These are phyloP conservation scores for Thoreauomyces humboldtii DNA, from an alignment of 192 early-diverging fungal genomes.

Conservation along the genomic window DNA sequence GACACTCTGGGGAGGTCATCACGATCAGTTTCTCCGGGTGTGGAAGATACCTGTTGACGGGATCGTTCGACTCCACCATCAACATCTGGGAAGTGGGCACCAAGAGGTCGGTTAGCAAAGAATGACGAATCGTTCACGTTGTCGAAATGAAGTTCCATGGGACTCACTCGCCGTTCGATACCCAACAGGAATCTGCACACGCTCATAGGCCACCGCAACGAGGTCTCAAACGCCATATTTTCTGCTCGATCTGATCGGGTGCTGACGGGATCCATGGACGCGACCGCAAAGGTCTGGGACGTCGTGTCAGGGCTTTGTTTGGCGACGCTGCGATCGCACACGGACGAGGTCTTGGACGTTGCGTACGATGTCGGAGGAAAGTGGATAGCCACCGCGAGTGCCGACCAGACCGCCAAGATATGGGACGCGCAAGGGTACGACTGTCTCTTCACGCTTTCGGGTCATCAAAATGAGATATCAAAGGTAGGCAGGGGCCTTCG, in stretches of 20 bases:
- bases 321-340: slow-evolving; percentile 45
- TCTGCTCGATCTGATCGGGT: slow-evolving; percentile 21
- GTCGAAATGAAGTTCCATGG: too few relatives aligned
- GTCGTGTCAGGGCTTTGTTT: slow-evolving; percentile 30
- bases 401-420: slow-evolving; percentile 42
- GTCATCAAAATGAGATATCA: slow-evolving; percentile 46
- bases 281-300: slow-evolving; percentile 48
- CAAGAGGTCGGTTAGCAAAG: too few relatives aligned
- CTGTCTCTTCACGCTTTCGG: slow-evolving; percentile 27
- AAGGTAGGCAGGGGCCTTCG: slow-evolving; percentile 30
- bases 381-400: slow-evolving; percentile 38
- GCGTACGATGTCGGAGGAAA: slow-evolving; percentile 29
- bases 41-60: slow-evolving; percentile 45
- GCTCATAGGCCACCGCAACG: slow-evolving; percentile 52
- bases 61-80: slow-evolving; percentile 50
- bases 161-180: not conserved
- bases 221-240: slow-evolving; percentile 43
- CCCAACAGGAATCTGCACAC: slow-evolving; percentile 41
- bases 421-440: slow-evolving; percentile 31
- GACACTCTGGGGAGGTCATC: slow-evolving; percentile 52
- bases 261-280: slow-evolving; percentile 48
- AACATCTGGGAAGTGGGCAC: slow-evolving; percentile 50
- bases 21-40: slow-evolving; percentile 24
- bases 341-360: slow-evolving; percentile 49
- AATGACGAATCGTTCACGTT: too few relatives aligned